These are phyloP conservation scores for Pythium apleroticum DNA, from an alignment of 352 stramenopile genomes.

Conservation along the genomic window DNA sequence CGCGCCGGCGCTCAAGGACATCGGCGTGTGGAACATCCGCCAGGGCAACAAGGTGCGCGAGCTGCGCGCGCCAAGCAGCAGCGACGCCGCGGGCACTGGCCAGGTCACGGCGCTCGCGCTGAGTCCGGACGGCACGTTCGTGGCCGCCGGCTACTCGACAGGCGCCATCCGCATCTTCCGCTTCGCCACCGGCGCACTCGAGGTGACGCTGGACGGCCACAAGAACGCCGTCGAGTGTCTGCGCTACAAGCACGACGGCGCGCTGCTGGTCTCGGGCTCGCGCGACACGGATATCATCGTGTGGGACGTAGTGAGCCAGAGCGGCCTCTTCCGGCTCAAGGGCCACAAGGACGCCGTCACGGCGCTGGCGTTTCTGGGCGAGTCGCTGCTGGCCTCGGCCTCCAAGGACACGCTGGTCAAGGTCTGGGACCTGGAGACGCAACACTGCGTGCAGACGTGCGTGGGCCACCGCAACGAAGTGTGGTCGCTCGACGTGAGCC, in stretches of 20 bases:
- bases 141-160: slow-evolving; percentile 85
- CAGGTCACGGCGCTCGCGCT: slow-evolving; percentile 82
- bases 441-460: slow-evolving; percentile 94
- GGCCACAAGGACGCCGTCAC: slow-evolving; percentile 94
- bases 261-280: slow-evolving; percentile 81
- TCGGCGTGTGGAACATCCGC: slow-evolving; percentile 92
- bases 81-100: slow-evolving; percentile 25
- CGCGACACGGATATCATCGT: slow-evolving; percentile 93
- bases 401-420: slow-evolving; percentile 95
- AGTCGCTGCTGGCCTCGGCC: slow-evolving; percentile 70
- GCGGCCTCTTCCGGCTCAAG: slow-evolving; percentile 86
- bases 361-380: slow-evolving; percentile 77
- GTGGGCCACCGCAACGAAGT: slow-evolving; percentile 92
- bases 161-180: slow-evolving; percentile 80
- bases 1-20: slow-evolving; percentile 85
- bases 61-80: slow-evolving; percentile 38
- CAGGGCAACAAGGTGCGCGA: slow-evolving; percentile 83
- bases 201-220: slow-evolving; percentile 91
- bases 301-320: slow-evolving; percentile 92
- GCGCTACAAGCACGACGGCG: slow-evolving; percentile 73
- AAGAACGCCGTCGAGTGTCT: slow-evolving; percentile 75
- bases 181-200: slow-evolving; percentile 66
- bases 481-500: slow-evolving; percentile 86
- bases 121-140: slow-evolving; percentile 72
- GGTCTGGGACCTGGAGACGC: slow-evolving; percentile 93